Conservation (phyloP, 129 eudicot species). For the Smallanthus sonchifolius region DNA sequence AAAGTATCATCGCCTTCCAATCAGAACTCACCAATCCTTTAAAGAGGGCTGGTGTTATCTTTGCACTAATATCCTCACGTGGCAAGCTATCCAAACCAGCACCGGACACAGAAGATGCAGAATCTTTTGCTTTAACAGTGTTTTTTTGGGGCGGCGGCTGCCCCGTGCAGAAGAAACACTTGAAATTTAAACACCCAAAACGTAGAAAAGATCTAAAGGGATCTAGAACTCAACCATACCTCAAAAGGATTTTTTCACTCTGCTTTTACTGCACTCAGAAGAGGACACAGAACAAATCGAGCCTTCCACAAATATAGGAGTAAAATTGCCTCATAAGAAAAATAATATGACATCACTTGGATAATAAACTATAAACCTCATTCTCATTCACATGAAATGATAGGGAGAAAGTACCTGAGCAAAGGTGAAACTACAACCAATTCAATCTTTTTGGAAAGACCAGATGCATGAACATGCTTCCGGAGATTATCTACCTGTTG, state of each 20-base stretch:
- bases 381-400: conserved; percentile 6
- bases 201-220: not conserved
- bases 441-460: conserved; percentile 55
- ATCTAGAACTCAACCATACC: conserved; percentile 37
- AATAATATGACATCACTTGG: not conserved
- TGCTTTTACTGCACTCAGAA: conserved; percentile 93
- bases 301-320: not conserved
- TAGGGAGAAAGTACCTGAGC: conserved; percentile 50
- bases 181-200: not conserved
- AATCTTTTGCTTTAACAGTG: conserved; percentile 69
- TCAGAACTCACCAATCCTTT: conserved; percentile 95
- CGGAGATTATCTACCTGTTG: conserved; percentile 77
- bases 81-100: conserved; percentile 96
- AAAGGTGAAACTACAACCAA: conserved; percentile 82
- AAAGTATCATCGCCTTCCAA: conserved; percentile 66
- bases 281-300: conserved; percentile 36
- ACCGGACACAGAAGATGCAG: conserved; percentile 46
- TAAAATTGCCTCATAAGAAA: not conserved
- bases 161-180: conserved; percentile 51
- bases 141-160: conserved; percentile 81
- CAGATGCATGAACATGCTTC: conserved; percentile 71
- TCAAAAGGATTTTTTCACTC: conserved; percentile 97
- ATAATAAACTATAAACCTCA: not conserved
- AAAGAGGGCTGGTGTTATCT: conserved; percentile 74
- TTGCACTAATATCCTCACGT: conserved; percentile 97